These are phyloP conservation scores for Arthrobotrys megalospora DNA, from an alignment of 2,329 filamentous ascomycete species.

Conservation along the genomic window DNA sequence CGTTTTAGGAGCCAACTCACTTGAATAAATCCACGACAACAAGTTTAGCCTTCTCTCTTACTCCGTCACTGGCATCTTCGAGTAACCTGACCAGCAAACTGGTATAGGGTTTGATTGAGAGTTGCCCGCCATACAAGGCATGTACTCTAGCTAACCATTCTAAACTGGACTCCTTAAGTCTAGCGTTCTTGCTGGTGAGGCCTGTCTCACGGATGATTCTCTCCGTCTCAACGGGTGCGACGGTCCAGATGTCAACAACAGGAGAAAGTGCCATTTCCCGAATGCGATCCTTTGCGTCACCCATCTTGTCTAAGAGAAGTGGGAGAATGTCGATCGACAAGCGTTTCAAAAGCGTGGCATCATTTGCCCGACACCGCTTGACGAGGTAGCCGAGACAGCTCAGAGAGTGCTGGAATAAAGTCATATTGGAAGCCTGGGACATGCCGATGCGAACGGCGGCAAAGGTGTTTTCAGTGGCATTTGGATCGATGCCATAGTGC, in stretches of 20 bases:
- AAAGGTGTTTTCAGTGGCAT: slow-evolving; percentile 79
- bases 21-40: slow-evolving; percentile 89
- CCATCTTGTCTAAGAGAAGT: slow-evolving; percentile 85
- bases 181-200: slow-evolving; percentile 83
- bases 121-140: slow-evolving; percentile 67
- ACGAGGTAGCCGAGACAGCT: slow-evolving; percentile 89
- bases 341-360: slow-evolving; percentile 80
- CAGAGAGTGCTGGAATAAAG: slow-evolving; percentile 85
- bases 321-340: slow-evolving; percentile 78
- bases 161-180: slow-evolving; percentile 87
- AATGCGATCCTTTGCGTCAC: slow-evolving; percentile 89
- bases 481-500: slow-evolving; percentile 59
- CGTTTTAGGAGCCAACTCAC: slow-evolving; percentile 69
- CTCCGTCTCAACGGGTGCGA: slow-evolving; percentile 81
- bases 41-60: slow-evolving; percentile 85
- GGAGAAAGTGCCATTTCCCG: slow-evolving; percentile 81
- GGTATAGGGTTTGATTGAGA: slow-evolving; percentile 88
- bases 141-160: slow-evolving; percentile 87
- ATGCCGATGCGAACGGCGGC: slow-evolving; percentile 84
- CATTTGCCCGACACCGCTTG: slow-evolving; percentile 87
- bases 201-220: slow-evolving; percentile 82
- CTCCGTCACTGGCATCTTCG: slow-evolving; percentile 89
- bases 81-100: slow-evolving; percentile 85
- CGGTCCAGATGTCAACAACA: slow-evolving; percentile 82
- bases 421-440: slow-evolving; percentile 78